A percentile compares a stretch with the other conserved stretches of the same genome.
These are phyloP conservation scores for Keqinozyma sinolaborantium DNA, from an alignment of 1,139 yeast genomes.

Conservation along the genomic window DNA sequence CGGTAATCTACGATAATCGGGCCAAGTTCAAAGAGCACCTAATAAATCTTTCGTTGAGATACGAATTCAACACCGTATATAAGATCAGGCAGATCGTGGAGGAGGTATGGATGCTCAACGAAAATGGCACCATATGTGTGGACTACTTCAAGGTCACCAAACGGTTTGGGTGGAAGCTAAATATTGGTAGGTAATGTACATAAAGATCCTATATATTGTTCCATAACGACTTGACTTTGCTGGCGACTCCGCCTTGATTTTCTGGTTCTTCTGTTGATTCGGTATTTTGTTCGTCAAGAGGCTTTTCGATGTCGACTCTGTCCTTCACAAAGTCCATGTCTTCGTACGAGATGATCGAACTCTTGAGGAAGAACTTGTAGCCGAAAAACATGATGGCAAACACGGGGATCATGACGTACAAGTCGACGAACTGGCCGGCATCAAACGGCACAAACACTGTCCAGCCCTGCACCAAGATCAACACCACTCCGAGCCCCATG, in stretches of 20 bases:
- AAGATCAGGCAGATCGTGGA: conserved; percentile 4
- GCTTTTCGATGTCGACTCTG: conserved; percentile 14
- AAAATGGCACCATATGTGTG: conserved; percentile 6
- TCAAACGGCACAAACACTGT: conserved; percentile 50
- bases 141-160: conserved; percentile 9
- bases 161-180: conserved; percentile 8
- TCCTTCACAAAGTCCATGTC: conserved; percentile 64
- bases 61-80: conserved; percentile 5
- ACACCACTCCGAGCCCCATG: conserved; percentile 31
- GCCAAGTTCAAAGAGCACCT: conserved; percentile 1
- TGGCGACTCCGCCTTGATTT: background rate
- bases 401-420: conserved; percentile 33
- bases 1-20: conserved; percentile 3
- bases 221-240: background rate
- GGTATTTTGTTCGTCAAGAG: too few species aligned
- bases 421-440: conserved; percentile 29
- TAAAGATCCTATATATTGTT: background rate
- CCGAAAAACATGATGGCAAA: conserved; percentile 29
- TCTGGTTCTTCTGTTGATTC: background rate
- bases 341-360: conserved; percentile 39
- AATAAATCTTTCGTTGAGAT: conserved; percentile 2
- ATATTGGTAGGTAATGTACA: conserved; percentile 6
- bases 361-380: conserved; percentile 43
- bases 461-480: conserved; percentile 44
- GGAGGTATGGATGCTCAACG: conserved; percentile 7